A percentile compares a stretch with the other conserved stretches of the same genome.
phyloP scores from a whole-genome alignment of 352 stramenopile species.

The Phytophthora europaea region DNA sequence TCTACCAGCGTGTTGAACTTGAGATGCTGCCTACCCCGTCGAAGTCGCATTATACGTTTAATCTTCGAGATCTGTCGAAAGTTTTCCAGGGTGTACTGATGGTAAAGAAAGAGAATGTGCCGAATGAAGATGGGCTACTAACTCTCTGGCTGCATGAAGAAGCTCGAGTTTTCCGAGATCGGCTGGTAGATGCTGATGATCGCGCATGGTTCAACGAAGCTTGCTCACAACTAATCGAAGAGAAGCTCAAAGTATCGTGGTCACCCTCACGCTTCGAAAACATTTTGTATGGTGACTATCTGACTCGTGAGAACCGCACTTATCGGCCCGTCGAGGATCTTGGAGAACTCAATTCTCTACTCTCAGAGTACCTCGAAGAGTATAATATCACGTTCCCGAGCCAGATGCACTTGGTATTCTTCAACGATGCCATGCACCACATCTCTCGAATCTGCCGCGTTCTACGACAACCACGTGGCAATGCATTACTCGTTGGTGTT shows the following conservation, averaged over 20 bases:
- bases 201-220: slow-evolving; percentile 88
- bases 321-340: slow-evolving; percentile 84
- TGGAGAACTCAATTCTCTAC: slow-evolving; percentile 71
- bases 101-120: slow-evolving; percentile 85
- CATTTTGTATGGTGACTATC: slow-evolving; percentile 93
- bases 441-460: slow-evolving; percentile 95
- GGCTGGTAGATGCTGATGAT: slow-evolving; percentile 90
- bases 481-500: slow-evolving; percentile 94
- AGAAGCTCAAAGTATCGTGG: slow-evolving; percentile 74
- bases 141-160: slow-evolving; percentile 94
- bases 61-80: slow-evolving; percentile 94
- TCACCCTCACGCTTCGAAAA: slow-evolving; percentile 76
- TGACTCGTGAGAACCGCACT: slow-evolving; percentile 80
- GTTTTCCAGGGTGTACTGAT: slow-evolving; percentile 96
- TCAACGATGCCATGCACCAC: slow-evolving; percentile 95
- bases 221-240: slow-evolving; percentile 79
- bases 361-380: slow-evolving; percentile 94
- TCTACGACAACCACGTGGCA: slow-evolving; percentile 92
- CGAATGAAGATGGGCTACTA: slow-evolving; percentile 77
- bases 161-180: slow-evolving; percentile 93
- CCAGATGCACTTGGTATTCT: slow-evolving; percentile 97
- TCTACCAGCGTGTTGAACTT: slow-evolving; percentile 91
- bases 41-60: slow-evolving; percentile 96
- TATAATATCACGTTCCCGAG: slow-evolving; percentile 95
- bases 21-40: slow-evolving; percentile 93